These are phyloP conservation scores for Aphanomyces euteiches DNA, from an alignment of 352 stramenopile species.

Conservation along the genomic window DNA sequence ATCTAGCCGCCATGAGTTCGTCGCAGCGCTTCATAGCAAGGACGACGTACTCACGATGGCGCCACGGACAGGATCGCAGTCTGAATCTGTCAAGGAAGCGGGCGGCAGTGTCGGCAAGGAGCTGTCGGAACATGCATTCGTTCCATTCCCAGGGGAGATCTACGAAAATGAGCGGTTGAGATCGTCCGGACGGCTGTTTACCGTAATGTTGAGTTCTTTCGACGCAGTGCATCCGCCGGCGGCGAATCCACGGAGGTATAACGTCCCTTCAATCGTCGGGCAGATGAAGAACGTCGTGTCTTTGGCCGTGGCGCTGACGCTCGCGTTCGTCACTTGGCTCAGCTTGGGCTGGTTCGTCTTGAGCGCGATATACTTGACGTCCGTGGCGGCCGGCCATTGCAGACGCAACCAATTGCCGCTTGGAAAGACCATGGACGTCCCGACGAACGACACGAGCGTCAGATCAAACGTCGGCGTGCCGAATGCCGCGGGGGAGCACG, in stretches of 20 bases:
- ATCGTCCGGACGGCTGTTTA: background rate
- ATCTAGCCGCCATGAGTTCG: conserved; percentile 5
- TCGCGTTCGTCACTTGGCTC: conserved; percentile 27
- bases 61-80: conserved; percentile 22
- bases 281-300: conserved; percentile 13
- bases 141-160: conserved; percentile 22
- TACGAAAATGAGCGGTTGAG: background rate
- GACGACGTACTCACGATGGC: conserved; percentile 16
- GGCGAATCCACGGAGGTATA: conserved; percentile 27
- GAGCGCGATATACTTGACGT: conserved; percentile 23
- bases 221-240: conserved; percentile 10
- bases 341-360: conserved; percentile 21
- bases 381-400: conserved; percentile 7
- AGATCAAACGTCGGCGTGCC: conserved; percentile 22
- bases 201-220: conserved; percentile 11
- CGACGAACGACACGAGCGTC: conserved; percentile 7
- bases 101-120: no score
- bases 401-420: conserved; percentile 18
- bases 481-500: conserved; percentile 8
- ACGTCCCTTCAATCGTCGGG: conserved; percentile 7
- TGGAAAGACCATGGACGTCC: background rate
- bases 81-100: background rate
- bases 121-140: background rate
- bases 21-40: background rate
- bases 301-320: background rate